Evolutionary conservation across 2,329 filamentous ascomycete genomes (phyloP), one percentile per base, ranked within the genome.

Genomic region (Myotisia sp.): DNA sequence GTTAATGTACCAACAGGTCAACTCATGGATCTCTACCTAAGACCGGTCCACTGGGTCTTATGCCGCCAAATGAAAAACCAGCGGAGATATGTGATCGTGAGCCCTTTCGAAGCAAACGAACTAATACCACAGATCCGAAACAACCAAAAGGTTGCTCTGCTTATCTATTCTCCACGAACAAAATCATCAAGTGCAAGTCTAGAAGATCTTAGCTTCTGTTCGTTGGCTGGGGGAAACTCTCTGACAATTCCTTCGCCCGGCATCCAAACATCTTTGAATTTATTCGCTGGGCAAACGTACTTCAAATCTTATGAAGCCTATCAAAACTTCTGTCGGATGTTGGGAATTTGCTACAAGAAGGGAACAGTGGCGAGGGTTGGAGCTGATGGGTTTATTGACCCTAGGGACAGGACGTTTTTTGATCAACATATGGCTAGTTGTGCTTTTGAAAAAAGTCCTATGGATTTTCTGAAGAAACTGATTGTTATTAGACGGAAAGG

Each of bases 221-320:
- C 62, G 1, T 58, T 59, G 1, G 30, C 21, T 9, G 19, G 26
- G 1, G 24, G 49, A 0, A 39, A 40, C 2, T 4, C 3, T 0
- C 43, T 45, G 20, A 40, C 27, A 1, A 37, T 6, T 49, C 44
- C 6, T 49, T 47, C 55, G 0, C 50, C 56, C 1, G 58, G 16
- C 3, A 21, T 38, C 12, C 36, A 70, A 34, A n/a, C n/a, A n/a
- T n/a, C n/a, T n/a, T 59, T 82, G 0, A 75, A 76, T 26, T 51
- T 82, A 0, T 81, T 82, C 36, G 62, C 77, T 0, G 77, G 77
- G 0, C 73, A 77, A 34, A 58, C 80, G 0, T 82, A 80, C 43
- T 58, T 81, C 7, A 50, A 50, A 0, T 61, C 58, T 0, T 68
- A 60, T 26, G 39, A 55, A 0, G 65, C 77, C 33, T 83, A 80